These are phyloP conservation scores for Trametes gibbosa DNA, from an alignment of 768 basidiomycete species.

Conservation along the genomic window DNA sequence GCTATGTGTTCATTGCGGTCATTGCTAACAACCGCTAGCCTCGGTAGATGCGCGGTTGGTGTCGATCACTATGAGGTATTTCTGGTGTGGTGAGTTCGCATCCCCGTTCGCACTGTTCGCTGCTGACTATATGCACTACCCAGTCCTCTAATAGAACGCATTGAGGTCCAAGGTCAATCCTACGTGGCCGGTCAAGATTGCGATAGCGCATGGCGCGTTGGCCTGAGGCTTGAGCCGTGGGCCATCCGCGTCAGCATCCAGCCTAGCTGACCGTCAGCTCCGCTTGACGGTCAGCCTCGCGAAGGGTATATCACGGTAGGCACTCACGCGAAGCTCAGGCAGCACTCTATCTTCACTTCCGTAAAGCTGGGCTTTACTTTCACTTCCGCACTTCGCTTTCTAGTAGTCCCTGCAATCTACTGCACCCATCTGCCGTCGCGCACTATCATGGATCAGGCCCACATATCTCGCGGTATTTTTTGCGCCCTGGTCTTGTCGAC, in stretches of 20 bases:
- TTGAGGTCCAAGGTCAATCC: too few species aligned
- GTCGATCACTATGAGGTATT: not conserved
- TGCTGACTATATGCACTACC: too few species aligned
- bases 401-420: too few species aligned
- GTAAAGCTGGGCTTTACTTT: slow-evolving; percentile 6
- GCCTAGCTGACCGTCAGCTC: not conserved
- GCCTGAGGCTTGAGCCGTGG: not conserved
- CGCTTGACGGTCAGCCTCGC: not conserved
- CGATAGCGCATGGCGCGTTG: not conserved
- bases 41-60: not conserved
- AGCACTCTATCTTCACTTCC: not conserved
- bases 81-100: too few species aligned
- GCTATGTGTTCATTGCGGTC: too few species aligned
- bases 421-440: not conserved
- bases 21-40: not conserved
- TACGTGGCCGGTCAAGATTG: too few species aligned
- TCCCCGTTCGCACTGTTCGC: too few species aligned
- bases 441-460: not conserved
- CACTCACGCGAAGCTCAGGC: not conserved
- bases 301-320: not conserved
- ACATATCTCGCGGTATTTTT: not conserved
- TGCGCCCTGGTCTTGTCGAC: not conserved
- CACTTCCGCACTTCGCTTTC: not conserved
- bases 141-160: too few species aligned
- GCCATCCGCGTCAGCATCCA: not conserved